Base-by-base conservation (phyloP, 208 protist species). In the Blastocrithidia nonstop region DNA sequence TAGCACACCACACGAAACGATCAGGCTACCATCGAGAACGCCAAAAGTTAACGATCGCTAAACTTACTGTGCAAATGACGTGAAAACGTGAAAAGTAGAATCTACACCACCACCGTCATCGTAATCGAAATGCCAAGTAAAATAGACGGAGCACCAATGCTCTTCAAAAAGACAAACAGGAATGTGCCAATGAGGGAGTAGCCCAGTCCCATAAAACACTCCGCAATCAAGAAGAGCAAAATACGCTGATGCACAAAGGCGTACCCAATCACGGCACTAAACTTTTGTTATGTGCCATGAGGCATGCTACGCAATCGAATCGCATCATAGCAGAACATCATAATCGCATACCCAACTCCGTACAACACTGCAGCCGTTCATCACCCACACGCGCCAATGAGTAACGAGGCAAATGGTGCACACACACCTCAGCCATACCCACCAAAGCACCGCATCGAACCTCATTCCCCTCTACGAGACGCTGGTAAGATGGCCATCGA, bases 21-120 rank as follows among this genome's bases (percentile, higher is more conserved):
- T 68, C 67, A 83, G 1, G 54, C 41, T 16, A 57, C 19, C 65
- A 79, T 65, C 1, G 66, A 40, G 15, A 71, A 48, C 16, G 66
- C 50, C 24, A 86, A 51, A 55, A 90, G 57, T 26, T 68, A 45
- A 11, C 61, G 63, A 17, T 65, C 59, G 4, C 55, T 64, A 39
- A 82, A 66, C 19, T 28, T 47, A 26, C 42, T n/a, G 31, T 70
- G 57, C 16, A 90, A 29, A 8, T 32, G 33, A n/a, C 57, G 54
- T 16, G 57, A 56, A 39, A 46, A 51, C 37, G 65, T 48, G 39
- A 86, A 79, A 23, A 90, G 48, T 17, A 70, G 71, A 26, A 84
- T 77, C 47, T 90, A 75, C n/a, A 60, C 65, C 19, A 50, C 65
- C 15, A 86, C 66, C 25, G 68, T 78, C 31, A 83, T 23, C 7